Evolutionary conservation across 257 asterid genomes (phyloP).

Genomic region (Solanum etuberosum): DNA sequence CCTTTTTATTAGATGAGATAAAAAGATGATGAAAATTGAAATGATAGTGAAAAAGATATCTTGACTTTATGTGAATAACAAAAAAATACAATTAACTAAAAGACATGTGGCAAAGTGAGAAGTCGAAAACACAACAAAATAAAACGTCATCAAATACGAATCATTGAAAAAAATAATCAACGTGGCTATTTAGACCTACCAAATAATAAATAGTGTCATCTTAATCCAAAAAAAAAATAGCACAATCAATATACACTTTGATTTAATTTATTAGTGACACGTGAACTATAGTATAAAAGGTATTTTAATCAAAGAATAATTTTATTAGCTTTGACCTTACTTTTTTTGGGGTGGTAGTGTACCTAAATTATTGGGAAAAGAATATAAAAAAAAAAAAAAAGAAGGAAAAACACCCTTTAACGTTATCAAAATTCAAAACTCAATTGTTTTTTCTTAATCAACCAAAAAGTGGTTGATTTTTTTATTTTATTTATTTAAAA

Average conservation of each 20-base stretch:
- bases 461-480: not conserved
- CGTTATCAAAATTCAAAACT: not conserved
- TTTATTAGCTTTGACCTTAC: not conserved
- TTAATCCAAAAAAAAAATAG: not conserved
- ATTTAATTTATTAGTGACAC: constrained; percentile 4
- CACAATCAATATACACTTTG: not conserved
- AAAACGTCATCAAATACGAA: constrained; percentile 1
- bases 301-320: not conserved
- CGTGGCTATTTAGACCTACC: constrained; percentile 22
- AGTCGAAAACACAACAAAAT: not conserved
- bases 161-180: not conserved
- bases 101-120: not conserved
- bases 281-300: constrained; percentile 8
- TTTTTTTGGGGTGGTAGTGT: not conserved
- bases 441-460: not conserved
- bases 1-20: not conserved
- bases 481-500: not conserved
- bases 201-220: not conserved
- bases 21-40: too few species aligned
- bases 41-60: not conserved
- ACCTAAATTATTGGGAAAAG: not conserved
- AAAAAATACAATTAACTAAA: not conserved
- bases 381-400: not conserved
- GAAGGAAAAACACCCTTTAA: not conserved
- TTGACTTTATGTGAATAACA: not conserved